Conservation (phyloP, 1,284 basidiomycete genomes). For the Cutaneotrichosporon mucoides region DNA sequence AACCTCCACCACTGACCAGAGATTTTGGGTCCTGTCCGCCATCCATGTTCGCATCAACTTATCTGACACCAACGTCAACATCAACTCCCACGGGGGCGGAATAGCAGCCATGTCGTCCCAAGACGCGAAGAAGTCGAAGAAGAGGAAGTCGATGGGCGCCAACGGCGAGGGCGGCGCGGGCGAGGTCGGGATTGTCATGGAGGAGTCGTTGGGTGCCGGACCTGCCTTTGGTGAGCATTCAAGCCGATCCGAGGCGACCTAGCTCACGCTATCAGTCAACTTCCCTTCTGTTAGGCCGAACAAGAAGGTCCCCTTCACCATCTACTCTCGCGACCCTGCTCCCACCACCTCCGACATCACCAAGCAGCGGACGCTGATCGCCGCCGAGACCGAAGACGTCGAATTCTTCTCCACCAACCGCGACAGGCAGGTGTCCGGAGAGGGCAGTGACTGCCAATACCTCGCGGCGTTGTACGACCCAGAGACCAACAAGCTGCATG, state of each 20-base stretch:
- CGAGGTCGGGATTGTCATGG: neutral
- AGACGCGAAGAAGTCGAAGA: constrained; percentile 28
- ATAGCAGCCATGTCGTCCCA: constrained; percentile 11
- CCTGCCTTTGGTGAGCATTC: constrained; percentile 62
- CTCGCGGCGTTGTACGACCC: constrained; percentile 58
- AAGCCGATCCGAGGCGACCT: neutral
- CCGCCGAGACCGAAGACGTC: constrained; percentile 66
- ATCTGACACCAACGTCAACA: neutral
- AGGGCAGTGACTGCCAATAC: constrained; percentile 53
- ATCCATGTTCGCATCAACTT: neutral
- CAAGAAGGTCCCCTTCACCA: constrained; percentile 60
- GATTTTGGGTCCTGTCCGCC: neutral
- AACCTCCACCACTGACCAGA: neutral
- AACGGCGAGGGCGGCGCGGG: neutral
- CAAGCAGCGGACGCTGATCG: constrained; percentile 57
- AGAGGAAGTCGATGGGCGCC: constrained; percentile 33
- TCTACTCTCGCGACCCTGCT: constrained; percentile 55
- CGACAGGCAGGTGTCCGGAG: constrained; percentile 51
- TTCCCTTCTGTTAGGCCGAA: constrained; percentile 68
- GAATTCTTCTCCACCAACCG: constrained; percentile 58
- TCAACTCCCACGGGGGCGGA: neutral
- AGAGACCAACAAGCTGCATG: constrained; percentile 60
- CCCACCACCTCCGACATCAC: constrained; percentile 48
- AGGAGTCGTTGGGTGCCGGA: constrained; percentile 51
- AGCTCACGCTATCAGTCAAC: constrained; percentile 57